Base-by-base conservation (phyloP, 495 filamentous ascomycete species). In the Penicillium desertorum region DNA sequence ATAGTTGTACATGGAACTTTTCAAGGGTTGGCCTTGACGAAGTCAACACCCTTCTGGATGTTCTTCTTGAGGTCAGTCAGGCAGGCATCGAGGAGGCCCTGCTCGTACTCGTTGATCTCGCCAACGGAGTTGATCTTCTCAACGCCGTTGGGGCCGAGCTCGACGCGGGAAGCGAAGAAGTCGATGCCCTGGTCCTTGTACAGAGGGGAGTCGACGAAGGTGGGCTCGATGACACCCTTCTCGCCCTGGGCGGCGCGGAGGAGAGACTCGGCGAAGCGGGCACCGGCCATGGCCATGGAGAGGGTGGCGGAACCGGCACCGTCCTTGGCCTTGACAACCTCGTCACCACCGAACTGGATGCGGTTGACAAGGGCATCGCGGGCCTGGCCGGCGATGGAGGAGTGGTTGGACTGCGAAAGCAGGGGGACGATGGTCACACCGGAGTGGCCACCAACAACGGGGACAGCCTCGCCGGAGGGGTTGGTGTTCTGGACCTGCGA, bases 321-420 rank as follows among this genome's bases (percentile, higher is more conserved):
- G 74, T 91, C 92, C 86, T 98, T 98, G 73, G 94, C 94, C 83
- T 96, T 86, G 75, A 98, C 94, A 61, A 98, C 94, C 85, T 98
- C 94, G 75, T 98, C 94, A 83, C 94, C 94, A 75, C 94, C 94
- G 77, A 98, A 98, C 80, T 98, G 94, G 66, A 98, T 95, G 71
- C 94, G 92, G 73, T 92, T 86, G 71, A 98, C 81, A 58, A 96
- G 91, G 45, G 83, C 83, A 61, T 88, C 86, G 45, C 85, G 84
- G 68, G 82, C 76, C 67, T 88, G 78, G 71, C 91, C 87, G 50
- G 84, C 77, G 57, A 98, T 88, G 66, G 86, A 81, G 74, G 89
- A 79, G 82, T 96, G 91, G 72, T 79, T 86, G 72, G 91, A 91
- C 83, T 98, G 94, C 62, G 89, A 94, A 72, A 98, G 88, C 57